phyloP scores from a whole-genome alignment of 371 early-diverging fungal genomes.

The Haplosporangium sp. region DNA sequence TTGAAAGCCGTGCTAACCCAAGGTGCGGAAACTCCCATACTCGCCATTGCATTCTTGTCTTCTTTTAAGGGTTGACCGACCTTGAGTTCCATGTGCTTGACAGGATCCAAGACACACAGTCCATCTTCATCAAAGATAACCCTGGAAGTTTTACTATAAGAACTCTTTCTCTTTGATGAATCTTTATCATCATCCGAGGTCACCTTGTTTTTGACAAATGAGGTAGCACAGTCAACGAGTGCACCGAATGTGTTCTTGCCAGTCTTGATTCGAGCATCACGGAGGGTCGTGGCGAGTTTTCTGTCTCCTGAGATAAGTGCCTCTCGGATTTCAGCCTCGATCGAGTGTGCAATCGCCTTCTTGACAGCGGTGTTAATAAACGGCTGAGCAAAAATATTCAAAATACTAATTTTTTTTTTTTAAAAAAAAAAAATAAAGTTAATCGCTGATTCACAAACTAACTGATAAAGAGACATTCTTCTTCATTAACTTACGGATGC shows the following conservation, averaged over 20 bases:
- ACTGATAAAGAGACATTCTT: no score
- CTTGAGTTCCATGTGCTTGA: conserved; percentile 54
- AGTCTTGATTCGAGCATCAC: conserved; percentile 44
- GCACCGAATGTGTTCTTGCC: conserved; percentile 52
- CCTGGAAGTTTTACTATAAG: conserved; percentile 37
- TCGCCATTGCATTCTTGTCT: conserved; percentile 44
- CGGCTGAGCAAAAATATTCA: conserved; percentile 63
- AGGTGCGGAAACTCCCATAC: conserved; percentile 39
- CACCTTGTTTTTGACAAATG: conserved; percentile 37
- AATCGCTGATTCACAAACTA: no score
- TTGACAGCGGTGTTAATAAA: conserved; percentile 61
- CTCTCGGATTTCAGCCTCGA: conserved; percentile 60
- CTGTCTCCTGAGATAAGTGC: conserved; percentile 56
- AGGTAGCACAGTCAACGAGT: conserved; percentile 31
- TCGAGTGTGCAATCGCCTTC: conserved; percentile 61
- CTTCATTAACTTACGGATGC: conserved; percentile 15
- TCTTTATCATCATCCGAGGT: conserved; percentile 34
- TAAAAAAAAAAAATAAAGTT: no score
- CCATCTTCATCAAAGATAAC: conserved; percentile 53
- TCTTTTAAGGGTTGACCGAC: conserved; percentile 45
- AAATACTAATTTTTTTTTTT: not conserved
- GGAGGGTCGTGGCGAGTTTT: conserved; percentile 52
- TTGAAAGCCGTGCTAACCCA: conserved; percentile 52
- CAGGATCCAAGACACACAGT: conserved; percentile 44
- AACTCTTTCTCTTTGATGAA: conserved; percentile 29